Percentiles rank a stretch among this genome's conserved stretches.
phyloP scores from a whole-genome alignment of 2,329 filamentous ascomycete genomes.

The Hymenotorrendiella dingleyae region DNA sequence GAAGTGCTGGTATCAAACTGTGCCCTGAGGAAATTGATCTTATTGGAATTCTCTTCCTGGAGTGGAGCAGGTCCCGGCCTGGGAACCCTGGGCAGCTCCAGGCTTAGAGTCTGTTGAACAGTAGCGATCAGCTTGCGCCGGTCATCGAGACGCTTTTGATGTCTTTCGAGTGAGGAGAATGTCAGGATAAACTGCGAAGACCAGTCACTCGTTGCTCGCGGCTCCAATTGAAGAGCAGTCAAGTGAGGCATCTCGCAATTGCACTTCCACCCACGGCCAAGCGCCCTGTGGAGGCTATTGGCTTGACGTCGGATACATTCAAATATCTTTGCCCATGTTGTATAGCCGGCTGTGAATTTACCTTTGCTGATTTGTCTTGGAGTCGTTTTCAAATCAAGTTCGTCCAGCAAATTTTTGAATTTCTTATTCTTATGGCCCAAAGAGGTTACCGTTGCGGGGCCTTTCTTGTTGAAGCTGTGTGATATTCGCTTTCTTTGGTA shows the following conservation, averaged over 20 bases:
- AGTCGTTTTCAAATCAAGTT: conserved; percentile 8
- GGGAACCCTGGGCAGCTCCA: not conserved
- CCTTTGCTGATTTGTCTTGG: conserved; percentile 9
- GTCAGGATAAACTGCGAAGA: conserved; percentile 14
- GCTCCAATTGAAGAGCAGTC: conserved; percentile 18
- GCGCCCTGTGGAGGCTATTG: conserved; percentile 16
- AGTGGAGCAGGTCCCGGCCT: not conserved
- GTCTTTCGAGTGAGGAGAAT: not conserved
- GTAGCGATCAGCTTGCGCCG: not conserved
- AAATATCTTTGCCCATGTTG: conserved; percentile 19
- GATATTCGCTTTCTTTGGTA: conserved; percentile 23
- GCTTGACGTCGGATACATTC: conserved; percentile 21
- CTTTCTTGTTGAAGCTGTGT: conserved; percentile 22
- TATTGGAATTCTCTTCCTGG: not conserved
- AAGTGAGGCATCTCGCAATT: conserved; percentile 15
- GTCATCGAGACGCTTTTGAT: not conserved
- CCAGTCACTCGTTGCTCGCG: conserved; percentile 13
- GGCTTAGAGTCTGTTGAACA: not conserved
- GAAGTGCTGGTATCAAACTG: not conserved
- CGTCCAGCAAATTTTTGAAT: conserved; percentile 18
- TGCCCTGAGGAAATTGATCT: not conserved
- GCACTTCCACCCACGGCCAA: conserved; percentile 22
- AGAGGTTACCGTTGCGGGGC: conserved; percentile 9
- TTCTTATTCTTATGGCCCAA: conserved; percentile 19
- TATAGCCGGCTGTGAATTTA: conserved; percentile 17